Base-by-base conservation (phyloP, 306 rosid genomes). In the Cucumis hystrix region DNA sequence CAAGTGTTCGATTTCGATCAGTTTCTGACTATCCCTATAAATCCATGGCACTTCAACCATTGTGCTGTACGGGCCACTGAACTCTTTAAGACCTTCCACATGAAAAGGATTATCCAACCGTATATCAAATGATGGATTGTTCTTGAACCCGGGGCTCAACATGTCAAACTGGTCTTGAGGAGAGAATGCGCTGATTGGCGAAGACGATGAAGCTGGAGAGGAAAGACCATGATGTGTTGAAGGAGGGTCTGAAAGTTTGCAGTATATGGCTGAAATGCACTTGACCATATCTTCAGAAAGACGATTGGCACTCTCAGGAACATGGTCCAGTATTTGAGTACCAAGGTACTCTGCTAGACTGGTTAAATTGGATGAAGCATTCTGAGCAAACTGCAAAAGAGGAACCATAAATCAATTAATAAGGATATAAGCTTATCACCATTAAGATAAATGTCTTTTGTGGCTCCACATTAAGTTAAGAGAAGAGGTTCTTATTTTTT, bases 291-390 rank as follows among this genome's bases (percentile, higher is more conserved):
- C 98, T 83, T 96, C 99, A 1, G 98, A 91, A 77, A 96, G 91
- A 70, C 85, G 86, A 47, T 96, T 96, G 54, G 98, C 93, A 49
- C 86, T 76, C 71, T 86, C 88, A 4, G 87, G 90, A 62, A 92
- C 77, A 82, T 92, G 97, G 80, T 96, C 98, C 3, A 96, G 83
- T 65, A 96, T 85, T 70, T 92, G 81, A 7, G 99, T 89, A 9
- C 99, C 99, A 1, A 96, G 98, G 88, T 96, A 97, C 81, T 96
- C 99, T 4, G 99, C 99, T 43, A 96, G 88, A 80, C 99, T 92
- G 60, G 89, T 84, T 74, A 92, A 35, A 81, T 84, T 92, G 78
- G 98, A 80, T 20, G 97, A 86, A 52, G 86, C 74, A 71, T 83
- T 86, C 83, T 86, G 90, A 49, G 87, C 89, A 82, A 89, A 92